Base-by-base conservation (phyloP, 78 protist species). In the Fonticula alba region DNA sequence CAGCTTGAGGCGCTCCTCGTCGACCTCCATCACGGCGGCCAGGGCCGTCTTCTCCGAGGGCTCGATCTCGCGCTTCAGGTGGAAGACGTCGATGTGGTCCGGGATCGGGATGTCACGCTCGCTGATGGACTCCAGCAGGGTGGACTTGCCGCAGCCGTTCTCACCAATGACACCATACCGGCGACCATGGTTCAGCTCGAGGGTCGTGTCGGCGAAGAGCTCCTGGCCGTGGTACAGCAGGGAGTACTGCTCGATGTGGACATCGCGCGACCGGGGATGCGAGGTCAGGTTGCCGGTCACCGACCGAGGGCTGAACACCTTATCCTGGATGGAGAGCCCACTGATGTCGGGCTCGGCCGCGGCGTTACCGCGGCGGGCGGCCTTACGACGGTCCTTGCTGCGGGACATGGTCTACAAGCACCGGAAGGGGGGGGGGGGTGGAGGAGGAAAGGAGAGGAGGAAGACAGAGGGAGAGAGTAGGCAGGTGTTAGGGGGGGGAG, bases 81-180 rank as follows among this genome's bases (percentile, higher is more conserved):
- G 19, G 22, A 49, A 33, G 32, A 49, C 33, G 68, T 49, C 58
- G 33, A 62, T 26, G 68, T 62, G 37, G 27, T 33, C 68, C 24
- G 68, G 68, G 46, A 62, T 7, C 33, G 43, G 47, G 2, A 49
- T 32, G 20, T 49, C 58, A 9, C 57, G 58, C 10, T 62, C 57
- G 0, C 86, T 85, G 46, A 91, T 46, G 40, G 73, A 53, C 46
- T 88, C 61, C 49, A 91, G 69, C 62, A 91, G 69, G 40, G 94
- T 89, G 22, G 91, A 68, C 71, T 91, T 91, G 43, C 96, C 96
- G 0, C 51, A 40, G 58, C 96, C 96, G 78, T 89, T 89, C 14
- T 75, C 36, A 3, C 94, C 96, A 41, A 89, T 57, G 11, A 87
- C 69, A 38, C 94, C 94, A 52, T 84, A 84, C 38, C 89, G 68